Evolutionary conservation across 192 early-diverging fungal genomes (phyloP), one percentile per base, ranked within the genome.

Genomic region (Podochytrium sp.): DNA sequence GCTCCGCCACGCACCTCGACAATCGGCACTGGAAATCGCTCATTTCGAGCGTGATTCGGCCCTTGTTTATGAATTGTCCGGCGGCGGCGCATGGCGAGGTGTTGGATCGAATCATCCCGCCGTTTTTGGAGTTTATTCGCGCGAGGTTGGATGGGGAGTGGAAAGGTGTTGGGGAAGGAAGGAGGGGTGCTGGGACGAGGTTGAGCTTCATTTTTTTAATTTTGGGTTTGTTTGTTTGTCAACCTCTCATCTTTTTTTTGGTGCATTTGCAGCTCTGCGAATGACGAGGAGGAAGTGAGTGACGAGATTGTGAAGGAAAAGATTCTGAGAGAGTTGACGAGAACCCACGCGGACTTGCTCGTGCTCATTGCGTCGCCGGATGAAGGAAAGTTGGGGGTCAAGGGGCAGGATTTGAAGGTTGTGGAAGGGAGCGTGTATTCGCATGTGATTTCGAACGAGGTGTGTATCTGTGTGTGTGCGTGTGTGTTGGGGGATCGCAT

Each of bases 11-110:
- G 42, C 35, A 39, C 37, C 63, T 83, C 4, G 76, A 73, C 42
- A 80, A 72, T 43, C 66, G 68, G 20, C 79, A 83, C 51, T 80
- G 75, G 81, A 83, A 78, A 50, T 23, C 34, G n/a, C n/a, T 76
- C 4, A 23, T 83, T 32, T 37, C n/a, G 34, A 67, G 37, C 30
- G 63, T 77, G 33, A 42, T 83, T 53, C 59, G 60, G 32, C 79
- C 77, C 40, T 34, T 84, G 30, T 49, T 79, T 2, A 27, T 77
- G 14, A 71, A 77, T 50, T 81, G 82, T 38, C 80, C 79, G 0
- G 0, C 71, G 23, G 30, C 30, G 12, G 53, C 55, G 18, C 34
- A 49, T 49, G 27, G 20, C 23, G 27, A 49, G 12, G 49, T 82
- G 23, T 64, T 83, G 6, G 58, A 41, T 23, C 32, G 25, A 2